Percentiles rank a stretch among this genome's conserved stretches.
Evolutionary conservation across 2,329 filamentous ascomycete species (phyloP).

Genomic region (Alternaria atra): DNA sequence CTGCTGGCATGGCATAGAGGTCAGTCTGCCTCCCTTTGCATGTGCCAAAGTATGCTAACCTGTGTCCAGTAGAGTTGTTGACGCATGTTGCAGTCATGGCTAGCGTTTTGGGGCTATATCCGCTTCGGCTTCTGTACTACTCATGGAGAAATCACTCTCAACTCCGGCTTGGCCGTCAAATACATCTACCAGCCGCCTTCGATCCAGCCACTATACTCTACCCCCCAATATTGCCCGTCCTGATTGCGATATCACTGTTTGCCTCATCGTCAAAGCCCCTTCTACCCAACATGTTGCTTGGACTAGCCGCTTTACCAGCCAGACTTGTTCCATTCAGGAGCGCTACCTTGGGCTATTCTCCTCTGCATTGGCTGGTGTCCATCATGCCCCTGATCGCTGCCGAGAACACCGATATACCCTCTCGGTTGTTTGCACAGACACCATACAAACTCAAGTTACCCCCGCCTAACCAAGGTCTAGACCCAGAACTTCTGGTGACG

Average conservation of each 20-base stretch:
- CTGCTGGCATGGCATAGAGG: constrained; percentile 54
- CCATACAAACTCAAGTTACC: constrained; percentile 49
- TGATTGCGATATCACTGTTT: constrained; percentile 79
- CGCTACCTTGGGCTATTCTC: constrained; percentile 66
- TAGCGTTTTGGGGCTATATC: constrained; percentile 48
- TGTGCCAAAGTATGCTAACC: constrained; percentile 23
- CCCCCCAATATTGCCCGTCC: constrained; percentile 76
- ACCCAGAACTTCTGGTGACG: constrained; percentile 68
- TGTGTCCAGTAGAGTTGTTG: constrained; percentile 50
- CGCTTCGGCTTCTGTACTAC: constrained; percentile 48
- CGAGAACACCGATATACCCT: constrained; percentile 54
- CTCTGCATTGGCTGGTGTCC: constrained; percentile 81
- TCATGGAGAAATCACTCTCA: constrained; percentile 39
- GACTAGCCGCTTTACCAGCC: constrained; percentile 78
- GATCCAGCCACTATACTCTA: constrained; percentile 93
- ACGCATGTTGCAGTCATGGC: constrained; percentile 49
- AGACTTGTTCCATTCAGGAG: constrained; percentile 73
- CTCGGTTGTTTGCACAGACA: constrained; percentile 42
- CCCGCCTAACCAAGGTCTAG: constrained; percentile 49
- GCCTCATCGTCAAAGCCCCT: constrained; percentile 68
- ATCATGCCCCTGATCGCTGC: constrained; percentile 71
- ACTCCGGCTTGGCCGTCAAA: constrained; percentile 53
- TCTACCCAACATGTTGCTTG: constrained; percentile 82
- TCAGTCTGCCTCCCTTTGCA: constrained; percentile 22
- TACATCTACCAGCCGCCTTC: constrained; percentile 77